Conservation (phyloP, 495 filamentous ascomycete species). For the Aspergillus diversus region DNA sequence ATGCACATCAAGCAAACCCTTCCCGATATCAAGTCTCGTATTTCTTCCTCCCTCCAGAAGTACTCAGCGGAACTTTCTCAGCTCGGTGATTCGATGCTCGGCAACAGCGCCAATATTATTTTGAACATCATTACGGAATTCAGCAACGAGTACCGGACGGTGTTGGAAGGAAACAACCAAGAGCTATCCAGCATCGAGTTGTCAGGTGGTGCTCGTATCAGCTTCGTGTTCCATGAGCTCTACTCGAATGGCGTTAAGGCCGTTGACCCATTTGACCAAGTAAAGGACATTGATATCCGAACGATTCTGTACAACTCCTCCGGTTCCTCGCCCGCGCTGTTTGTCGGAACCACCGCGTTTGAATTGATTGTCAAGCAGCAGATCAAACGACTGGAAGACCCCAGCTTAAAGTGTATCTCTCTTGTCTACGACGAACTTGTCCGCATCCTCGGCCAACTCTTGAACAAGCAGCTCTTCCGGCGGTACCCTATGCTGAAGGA, state of each 20-base stretch:
- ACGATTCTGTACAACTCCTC: slow-evolving; percentile 98
- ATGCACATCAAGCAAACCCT: slow-evolving; percentile 99
- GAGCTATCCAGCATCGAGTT: slow-evolving; percentile 93
- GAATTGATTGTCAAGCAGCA: slow-evolving; percentile 99
- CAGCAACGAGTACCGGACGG: slow-evolving; percentile 93
- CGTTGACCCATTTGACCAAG: slow-evolving; percentile 94
- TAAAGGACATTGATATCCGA: slow-evolving; percentile 97
- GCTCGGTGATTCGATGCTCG: slow-evolving; percentile 93
- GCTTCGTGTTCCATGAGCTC: slow-evolving; percentile 98
- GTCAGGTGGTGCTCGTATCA: slow-evolving; percentile 96
- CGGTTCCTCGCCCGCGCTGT: slow-evolving; percentile 93
- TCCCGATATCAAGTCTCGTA: slow-evolving; percentile 96
- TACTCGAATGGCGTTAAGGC: slow-evolving; percentile 99
- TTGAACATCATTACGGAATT: slow-evolving; percentile 99
- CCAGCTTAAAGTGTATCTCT: slow-evolving; percentile 93
- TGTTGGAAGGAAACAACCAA: slow-evolving; percentile 93
- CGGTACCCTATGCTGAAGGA: slow-evolving; percentile 94
- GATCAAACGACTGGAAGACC: slow-evolving; percentile 95
- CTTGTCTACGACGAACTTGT: slow-evolving; percentile 98
- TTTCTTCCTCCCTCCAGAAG: slow-evolving; percentile 88
- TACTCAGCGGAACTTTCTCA: slow-evolving; percentile 80
- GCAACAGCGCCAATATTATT: slow-evolving; percentile 93
- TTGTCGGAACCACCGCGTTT: slow-evolving; percentile 96
- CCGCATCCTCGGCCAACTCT: slow-evolving; percentile 87
- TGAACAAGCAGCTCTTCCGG: slow-evolving; percentile 87